These are phyloP conservation scores for Mycena olivaceomarginata DNA, from an alignment of 768 basidiomycete genomes.

Conservation along the genomic window DNA sequence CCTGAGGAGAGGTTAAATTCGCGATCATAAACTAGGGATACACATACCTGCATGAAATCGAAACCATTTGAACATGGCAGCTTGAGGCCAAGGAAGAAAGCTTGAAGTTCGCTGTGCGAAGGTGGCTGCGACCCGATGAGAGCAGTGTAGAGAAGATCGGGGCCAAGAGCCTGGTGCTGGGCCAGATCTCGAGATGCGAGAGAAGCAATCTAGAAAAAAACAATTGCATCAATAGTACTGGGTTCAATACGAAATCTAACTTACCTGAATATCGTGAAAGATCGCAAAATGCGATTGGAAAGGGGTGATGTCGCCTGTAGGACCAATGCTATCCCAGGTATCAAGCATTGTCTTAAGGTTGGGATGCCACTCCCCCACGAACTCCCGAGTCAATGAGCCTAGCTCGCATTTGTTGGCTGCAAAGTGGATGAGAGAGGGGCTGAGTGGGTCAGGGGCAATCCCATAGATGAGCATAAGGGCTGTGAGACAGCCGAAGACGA, in stretches of 20 bases:
- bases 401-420: constrained; percentile 29
- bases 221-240: no score
- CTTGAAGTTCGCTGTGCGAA: no score
- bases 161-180: no score
- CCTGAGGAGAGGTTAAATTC: background rate
- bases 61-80: no score
- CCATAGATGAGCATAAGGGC: constrained; percentile 26
- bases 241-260: background rate
- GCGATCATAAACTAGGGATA: background rate
- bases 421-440: constrained; percentile 35
- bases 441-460: constrained; percentile 23
- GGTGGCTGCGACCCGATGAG: no score
- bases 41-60: background rate
- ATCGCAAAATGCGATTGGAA: background rate
- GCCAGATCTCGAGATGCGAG: no score
- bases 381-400: background rate
- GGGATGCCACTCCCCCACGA: constrained; percentile 37
- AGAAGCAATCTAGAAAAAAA: background rate
- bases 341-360: constrained; percentile 15
- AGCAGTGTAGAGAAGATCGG: no score
- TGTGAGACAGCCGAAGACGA: constrained; percentile 16
- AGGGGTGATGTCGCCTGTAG: background rate
- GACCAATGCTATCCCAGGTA: background rate
- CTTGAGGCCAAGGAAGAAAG: no score
- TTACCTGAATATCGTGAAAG: constrained; percentile 17